phyloP scores from a whole-genome alignment of 192 early-diverging fungal genomes.

The Mortierella hygrophila region DNA sequence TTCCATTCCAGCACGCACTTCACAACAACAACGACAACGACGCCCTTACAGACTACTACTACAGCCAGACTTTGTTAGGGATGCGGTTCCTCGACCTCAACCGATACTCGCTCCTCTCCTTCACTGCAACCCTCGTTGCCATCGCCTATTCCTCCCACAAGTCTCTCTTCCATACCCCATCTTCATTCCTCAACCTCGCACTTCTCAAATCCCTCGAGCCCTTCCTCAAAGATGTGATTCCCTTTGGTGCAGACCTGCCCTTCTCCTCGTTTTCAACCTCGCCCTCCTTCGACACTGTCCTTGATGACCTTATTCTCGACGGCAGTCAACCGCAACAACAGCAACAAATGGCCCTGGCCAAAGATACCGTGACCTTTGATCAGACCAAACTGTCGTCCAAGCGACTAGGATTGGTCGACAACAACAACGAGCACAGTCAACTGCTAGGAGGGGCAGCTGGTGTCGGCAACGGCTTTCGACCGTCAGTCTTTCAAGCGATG shows the following conservation, averaged over 20 bases:
- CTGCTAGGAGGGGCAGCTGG: slow-evolving; percentile 40
- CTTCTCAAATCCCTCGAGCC: slow-evolving; percentile 52
- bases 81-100: slow-evolving; percentile 57
- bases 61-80: not conserved
- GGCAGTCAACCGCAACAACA: slow-evolving; percentile 2
- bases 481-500: slow-evolving; percentile 55
- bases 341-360: not conserved
- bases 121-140: slow-evolving; percentile 42
- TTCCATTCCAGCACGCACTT: not conserved
- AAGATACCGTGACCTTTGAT: not conserved
- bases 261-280: slow-evolving; percentile 9
- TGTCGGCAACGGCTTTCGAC: slow-evolving; percentile 44
- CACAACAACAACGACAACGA: not conserved
- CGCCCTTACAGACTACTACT: not conserved
- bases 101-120: slow-evolving; percentile 51
- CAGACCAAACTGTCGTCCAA: slow-evolving; percentile 1
- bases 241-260: slow-evolving; percentile 33
- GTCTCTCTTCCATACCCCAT: slow-evolving; percentile 50
- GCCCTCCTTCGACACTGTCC: slow-evolving; percentile 15
- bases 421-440: slow-evolving; percentile 25
- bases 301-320: slow-evolving; percentile 14
- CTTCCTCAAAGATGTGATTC: slow-evolving; percentile 50
- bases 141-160: slow-evolving; percentile 51
- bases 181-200: slow-evolving; percentile 51
- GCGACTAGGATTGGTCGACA: slow-evolving; percentile 4